A percentile compares a stretch with the other conserved stretches of the same genome.
Conservation (phyloP, 148 eudicot genomes). For the Limonium bicolor region DNA sequence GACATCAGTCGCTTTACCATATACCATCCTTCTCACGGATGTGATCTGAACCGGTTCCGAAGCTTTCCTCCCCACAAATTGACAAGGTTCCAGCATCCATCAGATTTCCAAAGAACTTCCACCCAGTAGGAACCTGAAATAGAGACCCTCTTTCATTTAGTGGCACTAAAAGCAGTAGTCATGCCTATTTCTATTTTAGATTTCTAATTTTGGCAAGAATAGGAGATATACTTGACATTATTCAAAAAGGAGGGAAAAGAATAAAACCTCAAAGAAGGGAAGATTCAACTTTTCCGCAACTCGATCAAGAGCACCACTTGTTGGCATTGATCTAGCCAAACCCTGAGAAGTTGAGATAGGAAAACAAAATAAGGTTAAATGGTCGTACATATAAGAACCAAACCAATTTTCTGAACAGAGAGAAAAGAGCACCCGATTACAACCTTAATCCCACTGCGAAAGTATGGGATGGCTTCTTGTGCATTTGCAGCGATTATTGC, state of each 20-base stretch:
- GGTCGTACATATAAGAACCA: no score
- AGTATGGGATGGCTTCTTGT: conserved; percentile 82
- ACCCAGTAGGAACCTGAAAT: conserved; percentile 92
- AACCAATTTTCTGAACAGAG: neutral
- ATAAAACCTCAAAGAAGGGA: conserved; percentile 79
- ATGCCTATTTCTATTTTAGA: no score
- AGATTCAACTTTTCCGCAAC: conserved; percentile 79
- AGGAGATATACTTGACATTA: no score
- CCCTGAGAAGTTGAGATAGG: conserved; percentile 30
- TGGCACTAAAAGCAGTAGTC: no score
- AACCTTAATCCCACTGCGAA: conserved; percentile 73
- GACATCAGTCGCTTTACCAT: conserved; percentile 33
- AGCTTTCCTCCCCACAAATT: conserved; percentile 98
- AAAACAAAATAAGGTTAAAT: no score
- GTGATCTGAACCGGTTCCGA: conserved; percentile 98
- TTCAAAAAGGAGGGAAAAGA: neutral
- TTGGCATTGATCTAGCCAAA: conserved; percentile 98
- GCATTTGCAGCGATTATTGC: conserved; percentile 98
- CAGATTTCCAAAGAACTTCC: conserved; percentile 98
- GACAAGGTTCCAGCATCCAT: conserved; percentile 95
- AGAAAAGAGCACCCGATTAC: neutral
- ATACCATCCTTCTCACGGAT: conserved; percentile 99
- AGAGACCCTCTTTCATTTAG: conserved; percentile 8
- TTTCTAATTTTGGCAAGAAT: no score
- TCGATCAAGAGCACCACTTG: conserved; percentile 98